Conservation (phyloP, 306 rosid genomes). For the Corylus avellana region DNA sequence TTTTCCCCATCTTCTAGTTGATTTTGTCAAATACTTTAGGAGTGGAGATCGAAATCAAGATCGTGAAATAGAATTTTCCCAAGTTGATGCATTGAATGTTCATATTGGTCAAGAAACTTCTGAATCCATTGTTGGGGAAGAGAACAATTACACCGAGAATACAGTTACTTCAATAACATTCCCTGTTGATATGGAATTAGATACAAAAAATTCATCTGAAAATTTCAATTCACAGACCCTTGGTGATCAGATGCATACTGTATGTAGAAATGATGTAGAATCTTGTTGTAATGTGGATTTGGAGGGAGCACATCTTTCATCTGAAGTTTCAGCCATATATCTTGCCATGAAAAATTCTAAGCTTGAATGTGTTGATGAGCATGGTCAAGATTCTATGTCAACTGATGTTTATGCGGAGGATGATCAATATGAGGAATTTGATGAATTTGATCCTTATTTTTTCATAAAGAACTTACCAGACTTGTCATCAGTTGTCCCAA, state of each 20-base stretch:
- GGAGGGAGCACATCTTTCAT: slow-evolving; percentile 59
- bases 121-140: slow-evolving; percentile 18
- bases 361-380: slow-evolving; percentile 93
- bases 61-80: slow-evolving; percentile 33
- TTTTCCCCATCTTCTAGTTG: slow-evolving; percentile 40
- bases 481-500: slow-evolving; percentile 85
- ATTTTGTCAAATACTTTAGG: slow-evolving; percentile 68
- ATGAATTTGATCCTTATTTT: slow-evolving; percentile 91
- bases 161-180: slow-evolving; percentile 23
- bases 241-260: slow-evolving; percentile 27
- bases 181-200: slow-evolving; percentile 45
- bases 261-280: slow-evolving; percentile 37
- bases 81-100: slow-evolving; percentile 39
- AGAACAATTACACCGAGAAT: slow-evolving; percentile 27
- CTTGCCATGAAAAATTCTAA: slow-evolving; percentile 81
- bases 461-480: slow-evolving; percentile 95
- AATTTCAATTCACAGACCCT: slow-evolving; percentile 8
- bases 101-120: slow-evolving; percentile 43
- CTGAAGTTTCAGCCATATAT: slow-evolving; percentile 82
- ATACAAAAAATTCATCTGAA: slow-evolving; percentile 28
- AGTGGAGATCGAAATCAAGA: slow-evolving; percentile 56
- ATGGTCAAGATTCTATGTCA: slow-evolving; percentile 80
- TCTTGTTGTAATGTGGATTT: slow-evolving; percentile 54
- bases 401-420: slow-evolving; percentile 70
- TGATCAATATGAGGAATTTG: slow-evolving; percentile 76